phyloP scores from a whole-genome alignment of 1,284 basidiomycete genomes.

The Inonotus obliquus region DNA sequence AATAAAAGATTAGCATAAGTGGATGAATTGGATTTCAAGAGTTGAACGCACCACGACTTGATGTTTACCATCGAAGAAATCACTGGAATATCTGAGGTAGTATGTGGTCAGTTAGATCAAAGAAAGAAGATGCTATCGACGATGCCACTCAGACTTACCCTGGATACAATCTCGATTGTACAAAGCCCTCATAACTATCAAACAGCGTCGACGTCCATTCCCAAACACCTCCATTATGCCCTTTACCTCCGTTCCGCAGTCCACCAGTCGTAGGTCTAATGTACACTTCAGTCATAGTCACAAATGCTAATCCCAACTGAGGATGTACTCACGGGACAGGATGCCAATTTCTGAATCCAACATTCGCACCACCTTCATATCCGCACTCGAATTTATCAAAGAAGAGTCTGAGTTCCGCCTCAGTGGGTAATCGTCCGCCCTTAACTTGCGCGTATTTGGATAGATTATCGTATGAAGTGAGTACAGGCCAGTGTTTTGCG shows the following conservation, averaged over 20 bases:
- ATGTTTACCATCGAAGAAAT: slow-evolving; percentile 88
- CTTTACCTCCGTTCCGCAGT: slow-evolving; percentile 42
- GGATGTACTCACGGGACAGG: slow-evolving; percentile 69
- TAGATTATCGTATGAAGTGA: slow-evolving; percentile 78
- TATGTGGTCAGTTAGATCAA: not conserved
- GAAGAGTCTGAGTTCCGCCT: slow-evolving; percentile 83
- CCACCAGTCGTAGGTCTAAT: slow-evolving; percentile 58
- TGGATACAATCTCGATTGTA: slow-evolving; percentile 75
- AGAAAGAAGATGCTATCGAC: not conserved
- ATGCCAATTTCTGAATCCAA: slow-evolving; percentile 92
- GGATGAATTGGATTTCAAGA: not conserved
- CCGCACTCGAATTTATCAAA: slow-evolving; percentile 64
- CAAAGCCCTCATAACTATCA: slow-evolving; percentile 71
- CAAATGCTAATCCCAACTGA: not conserved
- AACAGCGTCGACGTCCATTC: slow-evolving; percentile 92
- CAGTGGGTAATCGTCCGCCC: slow-evolving; percentile 89
- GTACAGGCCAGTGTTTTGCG: slow-evolving; percentile 83
- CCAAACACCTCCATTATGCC: slow-evolving; percentile 96
- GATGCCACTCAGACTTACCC: slow-evolving; percentile 43
- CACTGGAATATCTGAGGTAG: slow-evolving; percentile 63
- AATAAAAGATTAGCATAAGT: slow-evolving; percentile 1
- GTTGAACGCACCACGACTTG: slow-evolving; percentile 68
- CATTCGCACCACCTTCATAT: slow-evolving; percentile 72
- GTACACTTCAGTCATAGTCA: not conserved
- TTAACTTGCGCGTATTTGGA: slow-evolving; percentile 77